Evolutionary conservation across 2,329 filamentous ascomycete species (phyloP).

Genomic region (Diplodia scrobiculata): DNA sequence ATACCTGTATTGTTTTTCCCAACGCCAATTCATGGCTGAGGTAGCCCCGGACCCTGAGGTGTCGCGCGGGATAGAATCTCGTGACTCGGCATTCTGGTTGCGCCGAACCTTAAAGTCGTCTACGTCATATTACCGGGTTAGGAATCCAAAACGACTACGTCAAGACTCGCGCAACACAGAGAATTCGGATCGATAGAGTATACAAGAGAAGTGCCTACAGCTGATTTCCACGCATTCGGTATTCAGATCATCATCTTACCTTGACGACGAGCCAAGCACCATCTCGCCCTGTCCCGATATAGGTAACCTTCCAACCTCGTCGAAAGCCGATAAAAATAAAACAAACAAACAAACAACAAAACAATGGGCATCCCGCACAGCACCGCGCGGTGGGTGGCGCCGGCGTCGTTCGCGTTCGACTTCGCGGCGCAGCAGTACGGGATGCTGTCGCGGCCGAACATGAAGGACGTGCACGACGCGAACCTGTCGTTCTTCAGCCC

Average conservation of each 20-base stretch:
- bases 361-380: constrained; percentile 58
- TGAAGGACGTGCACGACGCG: constrained; percentile 61
- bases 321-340: no score
- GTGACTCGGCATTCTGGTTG: constrained; percentile 11
- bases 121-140: constrained; percentile 15
- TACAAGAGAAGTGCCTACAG: neutral
- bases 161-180: neutral
- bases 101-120: constrained; percentile 6
- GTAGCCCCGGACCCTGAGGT: neutral
- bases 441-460: constrained; percentile 59
- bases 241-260: neutral
- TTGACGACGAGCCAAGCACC: neutral
- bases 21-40: no score
- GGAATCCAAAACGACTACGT: neutral
- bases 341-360: constrained; percentile 23
- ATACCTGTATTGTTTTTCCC: neutral
- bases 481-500: constrained; percentile 63
- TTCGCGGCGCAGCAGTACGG: constrained; percentile 63
- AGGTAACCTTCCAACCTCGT: neutral
- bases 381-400: constrained; percentile 58
- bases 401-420: constrained; percentile 58
- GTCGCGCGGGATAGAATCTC: neutral
- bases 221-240: neutral
- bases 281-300: neutral
- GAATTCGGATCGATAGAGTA: neutral